These are phyloP conservation scores for Solanum paucissectum DNA, from an alignment of 257 asterid species.

Conservation along the genomic window DNA sequence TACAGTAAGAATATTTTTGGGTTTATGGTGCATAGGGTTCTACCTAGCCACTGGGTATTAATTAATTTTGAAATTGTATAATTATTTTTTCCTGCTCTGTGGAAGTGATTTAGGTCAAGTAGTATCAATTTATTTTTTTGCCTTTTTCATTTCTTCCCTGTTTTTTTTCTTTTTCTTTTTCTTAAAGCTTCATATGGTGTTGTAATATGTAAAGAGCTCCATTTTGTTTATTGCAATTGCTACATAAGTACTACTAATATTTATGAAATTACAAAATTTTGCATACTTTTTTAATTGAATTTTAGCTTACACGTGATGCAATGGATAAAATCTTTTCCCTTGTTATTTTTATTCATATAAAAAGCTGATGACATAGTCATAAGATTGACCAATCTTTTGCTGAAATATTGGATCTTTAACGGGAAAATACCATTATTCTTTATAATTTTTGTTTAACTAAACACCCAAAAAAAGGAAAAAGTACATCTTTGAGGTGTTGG, in stretches of 20 bases:
- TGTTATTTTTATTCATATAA: not conserved
- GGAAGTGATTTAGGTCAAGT: not conserved
- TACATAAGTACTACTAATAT: not conserved
- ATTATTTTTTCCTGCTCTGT: not conserved
- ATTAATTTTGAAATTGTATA: not conserved
- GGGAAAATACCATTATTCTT: not conserved
- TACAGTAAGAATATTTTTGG: constrained; percentile 14
- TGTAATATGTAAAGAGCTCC: not conserved
- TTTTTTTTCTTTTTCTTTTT: not conserved
- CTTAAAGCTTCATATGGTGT: not conserved
- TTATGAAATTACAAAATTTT: not conserved
- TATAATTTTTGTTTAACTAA: not conserved
- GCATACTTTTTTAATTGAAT: not conserved
- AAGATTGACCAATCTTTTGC: not conserved
- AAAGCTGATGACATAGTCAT: not conserved
- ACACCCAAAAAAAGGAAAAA: not conserved
- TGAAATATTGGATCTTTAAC: not conserved
- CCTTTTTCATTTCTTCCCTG: not conserved
- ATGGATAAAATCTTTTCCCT: not conserved
- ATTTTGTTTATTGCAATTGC: not conserved
- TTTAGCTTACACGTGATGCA: not conserved
- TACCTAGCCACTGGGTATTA: constrained; percentile 2
- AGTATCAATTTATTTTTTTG: not conserved
- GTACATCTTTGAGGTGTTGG: not conserved
- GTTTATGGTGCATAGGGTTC: constrained; percentile 42